Evolutionary conservation across 192 early-diverging fungal species (phyloP), one percentile per base, ranked within the genome.

Genomic region (Cetraspora pellucida): DNA sequence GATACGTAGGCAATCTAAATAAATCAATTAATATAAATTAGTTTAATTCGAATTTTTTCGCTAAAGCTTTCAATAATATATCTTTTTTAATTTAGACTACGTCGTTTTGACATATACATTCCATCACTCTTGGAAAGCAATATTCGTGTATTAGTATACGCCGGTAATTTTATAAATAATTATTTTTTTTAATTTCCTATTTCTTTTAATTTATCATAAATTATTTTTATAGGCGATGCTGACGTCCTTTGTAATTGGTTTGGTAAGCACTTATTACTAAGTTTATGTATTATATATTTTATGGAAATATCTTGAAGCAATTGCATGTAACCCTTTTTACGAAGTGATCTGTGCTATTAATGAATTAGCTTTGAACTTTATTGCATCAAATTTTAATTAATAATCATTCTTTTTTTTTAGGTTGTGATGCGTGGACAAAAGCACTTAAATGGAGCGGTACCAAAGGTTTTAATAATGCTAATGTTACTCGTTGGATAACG

Each of bases 161-260:
- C 93, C 72, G n/a, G 23, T 28, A 61, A 61, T 2, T 61, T 59
- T 16, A 17, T 11, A 19, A 30, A 30, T 27, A 0, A 28, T 37
- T 37, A 37, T 37, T 37, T 37, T 3, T n/a, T n/a, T n/a, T n/a
- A n/a, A n/a, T 37, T 37, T 37, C 5, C 31, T 37, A 37, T n/a
- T n/a, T n/a, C n/a, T n/a, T 37, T 37, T 37, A 37, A 37, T 61
- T 9, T 27, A 61, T 61, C 5, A 25, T 16, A 25, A n/a, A 17
- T 57, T 3, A 27, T 27, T 59, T 27, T 59, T 28, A 19, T n/a
- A 10, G 96, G 97, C 47, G 95, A 97, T 72, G 93, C 93, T 5
- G 95, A 97, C 82, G 96, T 89, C 81, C 95, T 96, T 74, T 97
- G 95, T 90, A 95, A 95, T 84, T 95, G 91, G 90, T 85, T 89